Conservation (phyloP, 352 stramenopile species). For the Globisporangium cederbergense region DNA sequence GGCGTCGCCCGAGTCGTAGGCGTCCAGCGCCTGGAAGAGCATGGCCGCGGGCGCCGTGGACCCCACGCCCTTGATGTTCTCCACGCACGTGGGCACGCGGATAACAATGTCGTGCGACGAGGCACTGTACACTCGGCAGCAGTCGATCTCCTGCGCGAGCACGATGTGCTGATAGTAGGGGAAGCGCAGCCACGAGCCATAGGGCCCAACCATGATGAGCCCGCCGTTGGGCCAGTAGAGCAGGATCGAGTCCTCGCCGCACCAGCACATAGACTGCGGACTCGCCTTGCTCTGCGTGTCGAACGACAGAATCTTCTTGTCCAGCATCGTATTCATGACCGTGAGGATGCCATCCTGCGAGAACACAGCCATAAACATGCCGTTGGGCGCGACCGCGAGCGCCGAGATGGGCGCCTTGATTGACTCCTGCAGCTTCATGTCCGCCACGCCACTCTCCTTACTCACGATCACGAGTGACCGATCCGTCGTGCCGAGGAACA, state of each 20-base stretch:
- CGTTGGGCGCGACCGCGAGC: constrained; percentile 93
- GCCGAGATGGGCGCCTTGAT: constrained; percentile 88
- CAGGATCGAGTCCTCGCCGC: constrained; percentile 88
- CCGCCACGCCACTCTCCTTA: constrained; percentile 58
- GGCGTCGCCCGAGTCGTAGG: constrained; percentile 61
- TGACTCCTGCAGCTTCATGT: constrained; percentile 84
- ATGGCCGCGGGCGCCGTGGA: constrained; percentile 86
- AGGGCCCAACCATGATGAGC: constrained; percentile 84
- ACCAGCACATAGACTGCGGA: constrained; percentile 82
- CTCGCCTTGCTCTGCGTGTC: constrained; percentile 83
- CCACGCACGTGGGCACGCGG: constrained; percentile 74
- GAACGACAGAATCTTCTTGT: constrained; percentile 91
- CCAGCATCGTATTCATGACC: constrained; percentile 95
- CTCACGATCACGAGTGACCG: constrained; percentile 86
- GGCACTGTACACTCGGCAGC: constrained; percentile 70
- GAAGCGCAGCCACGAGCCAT: constrained; percentile 83
- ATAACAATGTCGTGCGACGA: constrained; percentile 83
- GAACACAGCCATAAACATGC: constrained; percentile 95
- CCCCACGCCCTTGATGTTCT: constrained; percentile 86
- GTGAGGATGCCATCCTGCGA: constrained; percentile 91
- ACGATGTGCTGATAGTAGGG: constrained; percentile 76
- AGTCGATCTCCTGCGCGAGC: constrained; percentile 66
- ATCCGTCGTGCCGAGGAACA: constrained; percentile 91
- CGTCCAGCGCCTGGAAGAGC: constrained; percentile 89
- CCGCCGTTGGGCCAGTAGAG: constrained; percentile 81